Percentiles rank a stretch among this genome's conserved stretches.
These are phyloP conservation scores for Dryas drummondii DNA, from an alignment of 306 rosid genomes.

Conservation along the genomic window DNA sequence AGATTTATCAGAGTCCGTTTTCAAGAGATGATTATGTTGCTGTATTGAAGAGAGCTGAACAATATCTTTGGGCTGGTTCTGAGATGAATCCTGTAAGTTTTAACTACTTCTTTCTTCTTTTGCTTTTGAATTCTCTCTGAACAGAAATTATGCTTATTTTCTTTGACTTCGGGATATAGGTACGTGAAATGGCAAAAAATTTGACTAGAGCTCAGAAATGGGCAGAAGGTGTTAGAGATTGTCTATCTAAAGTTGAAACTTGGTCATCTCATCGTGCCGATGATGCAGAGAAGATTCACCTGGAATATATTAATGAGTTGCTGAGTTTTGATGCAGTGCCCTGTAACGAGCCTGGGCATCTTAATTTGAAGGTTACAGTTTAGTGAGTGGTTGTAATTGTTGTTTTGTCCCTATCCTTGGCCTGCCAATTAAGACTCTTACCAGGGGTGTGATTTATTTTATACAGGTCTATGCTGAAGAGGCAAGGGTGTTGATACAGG, in stretches of 20 bases:
- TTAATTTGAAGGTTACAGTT: conserved; percentile 72
- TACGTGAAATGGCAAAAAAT: conserved; percentile 60
- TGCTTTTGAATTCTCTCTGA: conserved; percentile 23
- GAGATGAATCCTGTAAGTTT: conserved; percentile 91
- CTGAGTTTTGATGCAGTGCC: conserved; percentile 54
- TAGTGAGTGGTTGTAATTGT: conserved; percentile 20
- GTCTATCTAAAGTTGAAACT: conserved; percentile 58
- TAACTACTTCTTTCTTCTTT: conserved; percentile 11
- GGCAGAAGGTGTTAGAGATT: conserved; percentile 71
- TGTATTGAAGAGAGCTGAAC: conserved; percentile 76
- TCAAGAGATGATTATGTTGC: conserved; percentile 57
- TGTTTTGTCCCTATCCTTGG: conserved; percentile 20
- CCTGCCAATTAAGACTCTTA: conserved; percentile 24
- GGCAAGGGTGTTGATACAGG: conserved; percentile 58
- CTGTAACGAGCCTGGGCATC: conserved; percentile 68
- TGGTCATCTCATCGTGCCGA: conserved; percentile 43
- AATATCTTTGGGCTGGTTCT: conserved; percentile 95
- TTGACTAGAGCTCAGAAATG: conserved; percentile 71
- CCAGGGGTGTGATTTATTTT: conserved; percentile 4
- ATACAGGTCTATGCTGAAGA: conserved; percentile 66
- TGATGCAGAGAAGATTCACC: conserved; percentile 48
- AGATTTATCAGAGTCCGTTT: conserved; percentile 55
- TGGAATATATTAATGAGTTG: conserved; percentile 55
- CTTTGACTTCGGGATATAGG: conserved; percentile 51
- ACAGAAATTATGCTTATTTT: conserved; percentile 5